A percentile compares a stretch with the other conserved stretches of the same genome.
These are phyloP conservation scores for Corallochytrium limacisporum DNA, from an alignment of 78 protist species.

Conservation along the genomic window DNA sequence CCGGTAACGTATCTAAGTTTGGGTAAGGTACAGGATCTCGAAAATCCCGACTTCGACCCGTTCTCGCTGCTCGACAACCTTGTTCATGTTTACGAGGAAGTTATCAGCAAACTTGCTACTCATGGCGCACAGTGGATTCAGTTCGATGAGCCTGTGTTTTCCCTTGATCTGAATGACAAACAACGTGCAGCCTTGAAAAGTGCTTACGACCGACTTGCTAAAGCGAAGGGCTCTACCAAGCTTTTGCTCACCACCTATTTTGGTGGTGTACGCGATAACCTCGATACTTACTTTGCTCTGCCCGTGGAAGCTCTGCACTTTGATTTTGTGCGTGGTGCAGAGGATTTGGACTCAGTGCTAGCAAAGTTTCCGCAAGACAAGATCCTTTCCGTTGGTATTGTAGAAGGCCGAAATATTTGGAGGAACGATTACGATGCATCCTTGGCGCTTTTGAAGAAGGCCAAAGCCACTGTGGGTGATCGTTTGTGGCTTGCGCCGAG, in stretches of 20 bases:
- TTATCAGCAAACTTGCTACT: slow-evolving; percentile 17
- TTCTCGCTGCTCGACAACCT: neutral
- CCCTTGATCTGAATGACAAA: slow-evolving; percentile 5
- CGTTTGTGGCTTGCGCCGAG: slow-evolving; percentile 37
- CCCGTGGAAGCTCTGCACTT: slow-evolving; percentile 42
- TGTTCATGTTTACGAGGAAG: slow-evolving; percentile 14
- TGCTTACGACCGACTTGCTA: neutral
- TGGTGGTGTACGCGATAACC: slow-evolving; percentile 35
- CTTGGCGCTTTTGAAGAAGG: neutral
- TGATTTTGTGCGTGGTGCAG: slow-evolving; percentile 26
- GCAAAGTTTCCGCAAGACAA: neutral
- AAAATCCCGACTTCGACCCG: neutral
- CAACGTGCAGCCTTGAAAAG: neutral
- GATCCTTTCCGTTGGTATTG: slow-evolving; percentile 22
- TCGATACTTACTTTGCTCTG: neutral
- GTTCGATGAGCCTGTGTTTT: slow-evolving; percentile 55
- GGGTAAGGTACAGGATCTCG: slow-evolving; percentile 36
- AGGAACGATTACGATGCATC: slow-evolving; percentile 6
- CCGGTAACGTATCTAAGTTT: slow-evolving; percentile 43
- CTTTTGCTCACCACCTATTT: slow-evolving; percentile 46
- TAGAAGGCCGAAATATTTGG: slow-evolving; percentile 56
- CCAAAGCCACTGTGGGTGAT: neutral
- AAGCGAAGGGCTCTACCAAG: neutral
- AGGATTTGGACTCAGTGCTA: neutral
- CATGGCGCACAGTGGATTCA: slow-evolving; percentile 35